Conservation (phyloP, 2,329 filamentous ascomycete species). For the Metarhizium sp. region DNA sequence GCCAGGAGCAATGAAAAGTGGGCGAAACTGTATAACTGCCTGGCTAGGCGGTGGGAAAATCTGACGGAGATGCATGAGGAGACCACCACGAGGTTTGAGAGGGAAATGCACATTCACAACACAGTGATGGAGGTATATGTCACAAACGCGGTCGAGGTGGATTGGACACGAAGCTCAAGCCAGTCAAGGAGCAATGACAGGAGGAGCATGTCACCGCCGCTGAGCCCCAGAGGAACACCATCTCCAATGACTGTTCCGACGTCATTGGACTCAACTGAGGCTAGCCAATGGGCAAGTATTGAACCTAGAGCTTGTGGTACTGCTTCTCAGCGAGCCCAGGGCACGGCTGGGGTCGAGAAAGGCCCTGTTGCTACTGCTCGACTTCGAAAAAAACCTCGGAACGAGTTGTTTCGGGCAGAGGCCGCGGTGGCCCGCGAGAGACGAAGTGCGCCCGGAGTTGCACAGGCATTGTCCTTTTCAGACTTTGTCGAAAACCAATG, state of each 20-base stretch:
- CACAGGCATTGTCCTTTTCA: neutral
- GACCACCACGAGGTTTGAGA: neutral
- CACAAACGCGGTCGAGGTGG: neutral
- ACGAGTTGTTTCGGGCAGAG: neutral
- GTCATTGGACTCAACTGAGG: neutral
- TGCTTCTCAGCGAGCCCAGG: too few species aligned
- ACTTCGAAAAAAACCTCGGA: neutral
- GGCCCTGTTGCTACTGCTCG: neutral
- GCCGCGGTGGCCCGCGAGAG: neutral
- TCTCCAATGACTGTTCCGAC: neutral
- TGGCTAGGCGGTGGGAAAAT: neutral
- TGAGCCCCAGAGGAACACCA: neutral
- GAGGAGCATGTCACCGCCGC: neutral
- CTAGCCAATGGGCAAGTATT: neutral
- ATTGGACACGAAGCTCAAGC: neutral
- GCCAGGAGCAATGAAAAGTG: neutral
- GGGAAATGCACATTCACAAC: neutral
- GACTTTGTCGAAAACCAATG: neutral
- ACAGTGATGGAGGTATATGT: conserved; percentile 1
- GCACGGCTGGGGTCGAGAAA: neutral
- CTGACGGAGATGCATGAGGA: neutral
- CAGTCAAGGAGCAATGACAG: neutral
- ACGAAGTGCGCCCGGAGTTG: neutral
- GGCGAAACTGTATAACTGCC: neutral
- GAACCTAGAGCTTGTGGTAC: neutral